Evolutionary conservation across 495 filamentous ascomycete genomes (phyloP).

Genomic region (Astrothelium subdiscretum): DNA sequence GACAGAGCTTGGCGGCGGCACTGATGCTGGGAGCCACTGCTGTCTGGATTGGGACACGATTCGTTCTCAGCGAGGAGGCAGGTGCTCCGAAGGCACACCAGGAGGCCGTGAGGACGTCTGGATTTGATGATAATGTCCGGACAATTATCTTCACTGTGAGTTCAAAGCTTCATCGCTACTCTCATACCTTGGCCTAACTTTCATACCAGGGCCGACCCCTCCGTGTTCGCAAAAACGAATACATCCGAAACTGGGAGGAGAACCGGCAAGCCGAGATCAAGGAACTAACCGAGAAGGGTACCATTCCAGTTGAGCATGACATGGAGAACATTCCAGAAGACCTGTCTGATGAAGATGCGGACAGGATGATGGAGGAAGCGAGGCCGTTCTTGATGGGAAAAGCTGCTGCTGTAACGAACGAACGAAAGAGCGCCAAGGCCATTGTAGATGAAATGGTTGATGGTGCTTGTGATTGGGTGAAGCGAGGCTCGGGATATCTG

Average conservation of each 20-base stretch:
- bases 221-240: conserved; percentile 82
- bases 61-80: conserved; percentile 87
- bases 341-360: conserved; percentile 23
- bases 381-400: conserved; percentile 94
- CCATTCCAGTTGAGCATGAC: conserved; percentile 47
- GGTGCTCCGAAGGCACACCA: conserved; percentile 90
- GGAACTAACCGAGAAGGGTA: conserved; percentile 73
- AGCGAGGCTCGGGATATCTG: conserved; percentile 41
- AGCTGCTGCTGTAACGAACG: conserved; percentile 83
- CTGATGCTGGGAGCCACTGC: conserved; percentile 86
- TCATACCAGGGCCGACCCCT: conserved; percentile 55
- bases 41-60: conserved; percentile 95
- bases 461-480: conserved; percentile 62
- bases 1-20: conserved; percentile 75
- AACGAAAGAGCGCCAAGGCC: conserved; percentile 82
- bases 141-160: conserved; percentile 87
- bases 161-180: conserved; percentile 17
- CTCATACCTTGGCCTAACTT: conserved; percentile 31
- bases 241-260: conserved; percentile 93
- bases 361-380: conserved; percentile 81
- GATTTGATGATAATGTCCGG: conserved; percentile 63
- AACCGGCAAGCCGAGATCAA: conserved; percentile 83
- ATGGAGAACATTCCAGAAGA: conserved; percentile 72
- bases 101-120: conserved; percentile 84
- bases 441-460: conserved; percentile 89